These are phyloP conservation scores for Kockovaella imperatae DNA, from an alignment of 768 basidiomycete species.

Conservation along the genomic window DNA sequence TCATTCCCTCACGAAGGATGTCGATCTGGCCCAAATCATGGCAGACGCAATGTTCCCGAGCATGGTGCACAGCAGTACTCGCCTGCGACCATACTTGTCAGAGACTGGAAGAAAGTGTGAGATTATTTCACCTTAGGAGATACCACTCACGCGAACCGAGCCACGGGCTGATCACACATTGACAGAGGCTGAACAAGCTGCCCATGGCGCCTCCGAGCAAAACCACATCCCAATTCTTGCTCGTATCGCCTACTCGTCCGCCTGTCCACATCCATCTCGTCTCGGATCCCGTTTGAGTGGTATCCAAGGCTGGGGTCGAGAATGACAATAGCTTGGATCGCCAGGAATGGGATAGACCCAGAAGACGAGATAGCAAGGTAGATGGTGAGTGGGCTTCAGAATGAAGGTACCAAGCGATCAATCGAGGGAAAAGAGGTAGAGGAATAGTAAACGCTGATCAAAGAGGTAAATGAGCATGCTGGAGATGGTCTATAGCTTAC, in stretches of 20 bases:
- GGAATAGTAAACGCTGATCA: conserved; percentile 66
- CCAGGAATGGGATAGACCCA: conserved; percentile 59
- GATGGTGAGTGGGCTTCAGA: conserved; percentile 63
- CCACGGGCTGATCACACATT: conserved; percentile 59
- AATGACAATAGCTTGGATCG: conserved; percentile 56
- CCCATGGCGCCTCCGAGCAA: conserved; percentile 93
- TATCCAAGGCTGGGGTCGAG: conserved; percentile 28
- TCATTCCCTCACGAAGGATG: conserved; percentile 57
- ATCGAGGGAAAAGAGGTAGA: conserved; percentile 93
- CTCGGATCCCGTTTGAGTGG: neutral
- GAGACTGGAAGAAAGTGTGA: conserved; percentile 52
- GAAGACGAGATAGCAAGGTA: conserved; percentile 65
- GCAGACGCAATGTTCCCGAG: conserved; percentile 89
- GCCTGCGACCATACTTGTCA: conserved; percentile 82
- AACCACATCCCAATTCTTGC: conserved; percentile 81
- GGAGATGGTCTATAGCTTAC: conserved; percentile 45
- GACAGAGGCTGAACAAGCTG: conserved; percentile 43
- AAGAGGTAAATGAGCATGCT: neutral
- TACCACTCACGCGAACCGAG: conserved; percentile 54
- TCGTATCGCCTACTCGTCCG: neutral
- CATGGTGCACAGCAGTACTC: conserved; percentile 77
- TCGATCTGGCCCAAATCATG: conserved; percentile 80
- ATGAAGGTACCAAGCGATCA: conserved; percentile 67
- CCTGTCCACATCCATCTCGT: conserved; percentile 15
- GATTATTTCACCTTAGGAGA: neutral